Evolutionary conservation across 1,284 basidiomycete genomes (phyloP).

Genomic region (Rhodotorula sp.): DNA sequence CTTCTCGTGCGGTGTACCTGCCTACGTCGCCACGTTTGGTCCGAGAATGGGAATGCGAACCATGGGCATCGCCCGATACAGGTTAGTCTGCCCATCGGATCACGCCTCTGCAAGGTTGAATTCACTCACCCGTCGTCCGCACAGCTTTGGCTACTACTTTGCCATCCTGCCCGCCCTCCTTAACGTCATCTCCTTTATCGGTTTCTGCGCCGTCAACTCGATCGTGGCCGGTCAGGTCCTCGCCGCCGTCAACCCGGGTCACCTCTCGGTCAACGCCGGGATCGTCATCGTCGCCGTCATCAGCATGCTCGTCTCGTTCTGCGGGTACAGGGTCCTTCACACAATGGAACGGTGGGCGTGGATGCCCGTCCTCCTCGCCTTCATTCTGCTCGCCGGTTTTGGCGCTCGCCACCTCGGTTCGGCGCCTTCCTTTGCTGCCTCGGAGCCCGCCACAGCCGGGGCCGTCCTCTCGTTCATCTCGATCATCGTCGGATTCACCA

Average conservation of each 20-base stretch:
- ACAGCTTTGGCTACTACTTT: slow-evolving; percentile 60
- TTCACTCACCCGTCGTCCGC: too few species aligned
- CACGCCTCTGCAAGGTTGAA: too few species aligned
- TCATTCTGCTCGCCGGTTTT: slow-evolving; percentile 47
- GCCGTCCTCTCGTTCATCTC: slow-evolving; percentile 47
- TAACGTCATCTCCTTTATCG: slow-evolving; percentile 58
- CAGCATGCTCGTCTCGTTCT: slow-evolving; percentile 75
- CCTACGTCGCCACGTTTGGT: slow-evolving; percentile 56
- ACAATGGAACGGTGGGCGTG: slow-evolving; percentile 37
- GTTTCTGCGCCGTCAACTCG: slow-evolving; percentile 72
- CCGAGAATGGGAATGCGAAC: slow-evolving; percentile 66
- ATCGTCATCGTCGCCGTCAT: slow-evolving; percentile 80
- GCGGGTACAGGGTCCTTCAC: slow-evolving; percentile 68
- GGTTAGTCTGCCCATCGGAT: slow-evolving; percentile 50
- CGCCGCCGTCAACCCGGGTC: slow-evolving; percentile 63
- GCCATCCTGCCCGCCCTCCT: slow-evolving; percentile 64
- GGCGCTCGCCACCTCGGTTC: slow-evolving; percentile 46
- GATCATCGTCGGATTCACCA: slow-evolving; percentile 49
- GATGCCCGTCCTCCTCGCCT: slow-evolving; percentile 48
- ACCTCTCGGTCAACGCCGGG: slow-evolving; percentile 61
- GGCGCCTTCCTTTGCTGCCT: slow-evolving; percentile 44
- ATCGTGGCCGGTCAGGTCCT: slow-evolving; percentile 78
- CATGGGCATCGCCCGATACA: slow-evolving; percentile 68
- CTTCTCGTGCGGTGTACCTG: slow-evolving; percentile 57
- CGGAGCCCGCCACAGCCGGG: slow-evolving; percentile 40